Conservation (phyloP, 1,284 basidiomycete genomes). For the Malassezia equina region DNA sequence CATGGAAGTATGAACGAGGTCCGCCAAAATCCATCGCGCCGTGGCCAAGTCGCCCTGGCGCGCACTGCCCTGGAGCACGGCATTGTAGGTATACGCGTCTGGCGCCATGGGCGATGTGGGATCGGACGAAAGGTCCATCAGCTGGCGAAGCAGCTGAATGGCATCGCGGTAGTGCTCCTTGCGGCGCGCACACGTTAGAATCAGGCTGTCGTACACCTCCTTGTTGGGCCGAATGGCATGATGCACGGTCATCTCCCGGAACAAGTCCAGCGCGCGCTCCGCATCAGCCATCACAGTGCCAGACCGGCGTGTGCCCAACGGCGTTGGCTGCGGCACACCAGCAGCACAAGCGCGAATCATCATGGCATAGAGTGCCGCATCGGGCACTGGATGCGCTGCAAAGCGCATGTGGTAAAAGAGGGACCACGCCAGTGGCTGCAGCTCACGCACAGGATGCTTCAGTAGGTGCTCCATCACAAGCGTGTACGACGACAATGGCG, state of each 20-base stretch:
- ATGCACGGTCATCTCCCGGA: slow-evolving; percentile 74
- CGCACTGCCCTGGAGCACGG: slow-evolving; percentile 78
- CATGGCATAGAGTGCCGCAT: slow-evolving; percentile 62
- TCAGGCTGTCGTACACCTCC: slow-evolving; percentile 69
- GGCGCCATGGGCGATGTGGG: slow-evolving; percentile 52
- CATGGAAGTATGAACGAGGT: slow-evolving; percentile 57
- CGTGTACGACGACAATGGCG: slow-evolving; percentile 37
- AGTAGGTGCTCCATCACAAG: slow-evolving; percentile 28
- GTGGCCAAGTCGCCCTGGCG: slow-evolving; percentile 69
- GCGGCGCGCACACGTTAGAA: slow-evolving; percentile 58
- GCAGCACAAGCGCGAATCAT: slow-evolving; percentile 82
- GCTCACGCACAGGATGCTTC: slow-evolving; percentile 18
- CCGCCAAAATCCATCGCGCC: slow-evolving; percentile 80
- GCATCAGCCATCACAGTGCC: slow-evolving; percentile 56
- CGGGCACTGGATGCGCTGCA: slow-evolving; percentile 73
- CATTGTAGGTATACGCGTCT: slow-evolving; percentile 63
- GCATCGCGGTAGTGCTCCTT: slow-evolving; percentile 37
- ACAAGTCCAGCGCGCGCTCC: slow-evolving; percentile 82
- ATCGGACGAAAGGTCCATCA: slow-evolving; percentile 67
- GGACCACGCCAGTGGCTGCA: slow-evolving; percentile 57
- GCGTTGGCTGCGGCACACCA: slow-evolving; percentile 49
- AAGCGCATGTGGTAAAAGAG: slow-evolving; percentile 92
- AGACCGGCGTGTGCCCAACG: neutral
- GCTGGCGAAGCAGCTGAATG: slow-evolving; percentile 53
- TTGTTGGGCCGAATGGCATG: slow-evolving; percentile 58